A percentile compares a stretch with the other conserved stretches of the same genome.
phyloP scores from a whole-genome alignment of 2,329 filamentous ascomycete species.

The Stylonectria norvegica region DNA sequence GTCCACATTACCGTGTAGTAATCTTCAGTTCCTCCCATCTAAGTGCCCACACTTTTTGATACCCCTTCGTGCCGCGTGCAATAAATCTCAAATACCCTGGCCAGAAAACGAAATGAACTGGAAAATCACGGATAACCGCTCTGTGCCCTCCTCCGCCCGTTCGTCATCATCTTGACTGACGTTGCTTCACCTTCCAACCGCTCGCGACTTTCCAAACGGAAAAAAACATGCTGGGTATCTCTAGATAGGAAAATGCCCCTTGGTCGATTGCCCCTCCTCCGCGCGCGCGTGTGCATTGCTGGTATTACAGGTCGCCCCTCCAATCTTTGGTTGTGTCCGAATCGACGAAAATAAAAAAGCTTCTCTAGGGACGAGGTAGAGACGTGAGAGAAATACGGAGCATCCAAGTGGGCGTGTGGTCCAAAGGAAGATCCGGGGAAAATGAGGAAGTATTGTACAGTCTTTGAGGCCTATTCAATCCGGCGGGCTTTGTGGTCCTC shows the following conservation, averaged over 20 bases:
- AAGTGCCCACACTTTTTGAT: conserved; percentile 29
- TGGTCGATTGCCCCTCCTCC: conserved; percentile 26
- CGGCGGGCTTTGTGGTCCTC: conserved; percentile 15
- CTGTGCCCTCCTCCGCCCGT: conserved; percentile 10
- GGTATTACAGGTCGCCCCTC: conserved; percentile 33
- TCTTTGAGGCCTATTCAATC: conserved; percentile 23
- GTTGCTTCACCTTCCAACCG: conserved; percentile 24
- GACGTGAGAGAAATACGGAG: conserved; percentile 20
- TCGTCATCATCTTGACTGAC: conserved; percentile 12
- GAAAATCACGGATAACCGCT: conserved; percentile 14
- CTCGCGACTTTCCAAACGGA: conserved; percentile 28
- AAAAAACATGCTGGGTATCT: conserved; percentile 36
- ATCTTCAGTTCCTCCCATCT: conserved; percentile 23
- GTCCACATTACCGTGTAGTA: conserved; percentile 28
- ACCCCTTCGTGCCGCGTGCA: conserved; percentile 22
- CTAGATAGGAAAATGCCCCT: conserved; percentile 34
- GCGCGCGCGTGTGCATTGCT: conserved; percentile 28
- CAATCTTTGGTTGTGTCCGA: conserved; percentile 23
- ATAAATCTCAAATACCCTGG: conserved; percentile 15
- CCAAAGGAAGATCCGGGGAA: conserved; percentile 24
- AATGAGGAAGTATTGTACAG: conserved; percentile 30
- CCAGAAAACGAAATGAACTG: conserved; percentile 9
- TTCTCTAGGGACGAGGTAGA: conserved; percentile 22
- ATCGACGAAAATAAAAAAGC: conserved; percentile 26
- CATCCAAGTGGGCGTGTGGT: conserved; percentile 21